phyloP scores from a whole-genome alignment of 2,329 filamentous ascomycete species.

The Talaromyces islandicus region DNA sequence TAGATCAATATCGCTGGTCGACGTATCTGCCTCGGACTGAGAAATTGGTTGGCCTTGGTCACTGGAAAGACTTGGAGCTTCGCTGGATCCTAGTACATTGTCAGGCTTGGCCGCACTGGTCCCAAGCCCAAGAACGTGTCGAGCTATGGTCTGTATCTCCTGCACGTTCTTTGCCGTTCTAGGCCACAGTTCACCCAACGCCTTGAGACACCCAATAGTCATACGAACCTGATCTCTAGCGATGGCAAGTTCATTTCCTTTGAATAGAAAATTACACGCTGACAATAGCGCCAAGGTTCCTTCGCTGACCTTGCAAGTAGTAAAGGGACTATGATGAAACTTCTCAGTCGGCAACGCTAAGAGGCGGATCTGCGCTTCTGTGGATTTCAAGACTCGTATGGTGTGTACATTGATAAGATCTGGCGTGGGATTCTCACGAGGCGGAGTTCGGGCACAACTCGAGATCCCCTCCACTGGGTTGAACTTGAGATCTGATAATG shows the following conservation, averaged over 20 bases:
- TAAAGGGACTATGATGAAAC: slow-evolving; percentile 36
- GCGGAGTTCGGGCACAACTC: slow-evolving; percentile 23
- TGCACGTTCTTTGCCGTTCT: slow-evolving; percentile 29
- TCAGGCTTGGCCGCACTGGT: neutral
- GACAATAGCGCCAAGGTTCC: slow-evolving; percentile 27
- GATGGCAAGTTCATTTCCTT: slow-evolving; percentile 24
- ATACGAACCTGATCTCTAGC: slow-evolving; percentile 39
- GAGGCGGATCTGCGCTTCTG: slow-evolving; percentile 35
- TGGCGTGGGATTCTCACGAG: slow-evolving; percentile 4
- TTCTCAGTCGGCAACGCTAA: slow-evolving; percentile 29
- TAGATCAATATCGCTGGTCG: slow-evolving; percentile 5
- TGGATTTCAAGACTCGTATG: slow-evolving; percentile 30
- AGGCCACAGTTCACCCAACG: slow-evolving; percentile 34
- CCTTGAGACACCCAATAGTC: slow-evolving; percentile 36
- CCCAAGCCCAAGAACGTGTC: slow-evolving; percentile 20
- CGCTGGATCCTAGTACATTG: neutral
- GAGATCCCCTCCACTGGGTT: slow-evolving; percentile 34
- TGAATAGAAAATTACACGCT: slow-evolving; percentile 32
- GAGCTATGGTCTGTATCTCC: slow-evolving; percentile 38
- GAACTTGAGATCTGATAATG: slow-evolving; percentile 35
- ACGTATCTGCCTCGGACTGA: neutral
- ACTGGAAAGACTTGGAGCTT: neutral
- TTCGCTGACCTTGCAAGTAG: slow-evolving; percentile 37
- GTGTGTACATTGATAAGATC: slow-evolving; percentile 35
- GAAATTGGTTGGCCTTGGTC: neutral